Base-by-base conservation (phyloP, 1,284 basidiomycete species). In the Boletus smithii region DNA sequence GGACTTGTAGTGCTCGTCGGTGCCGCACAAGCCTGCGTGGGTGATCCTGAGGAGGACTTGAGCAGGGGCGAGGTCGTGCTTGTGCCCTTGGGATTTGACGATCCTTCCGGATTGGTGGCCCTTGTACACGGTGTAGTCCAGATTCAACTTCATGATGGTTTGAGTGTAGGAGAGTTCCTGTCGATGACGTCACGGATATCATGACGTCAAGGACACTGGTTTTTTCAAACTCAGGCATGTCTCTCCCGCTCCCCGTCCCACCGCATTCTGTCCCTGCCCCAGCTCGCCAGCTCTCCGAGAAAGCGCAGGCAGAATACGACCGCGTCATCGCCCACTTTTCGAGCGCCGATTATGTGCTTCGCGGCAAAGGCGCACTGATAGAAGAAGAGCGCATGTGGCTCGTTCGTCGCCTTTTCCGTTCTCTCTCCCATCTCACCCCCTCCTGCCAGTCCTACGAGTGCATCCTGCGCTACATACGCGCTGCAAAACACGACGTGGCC, bases 341-440 rank as follows among this genome's bases (percentile, higher is more conserved):
- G 6, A 62, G 65, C 17, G 57, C 71, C 0, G 71, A 69, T 3
- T 88, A 87, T 60, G 61, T 58, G 8, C 59, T 88, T 31, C 78
- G 82, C 8, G 71, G 68, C 11, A 62, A 70, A 16, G 48, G 56
- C 10, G 63, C 69, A 39, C 67, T 88, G 39, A 71, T 55, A 37
- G 85, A 87, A 37, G 74, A 73, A 37, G 87, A 90, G 62, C 80
- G 80, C 65, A 87, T 86, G 63, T 90, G 87, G 85, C 70, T 90
- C 60, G 77, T 80, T 51, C 49, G 77, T 69, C 18, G 29, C 33
- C 3, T n/a, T 1, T 5, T 5, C n/a, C 8, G 10, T 29, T 20
- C 22, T 3, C 2, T 3, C 20, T 26, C 24, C 8, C 34, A n/a
- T 16, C 33, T 36, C 9, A 44, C 14, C 6, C 6, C 6, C 4